A percentile compares a stretch with the other conserved stretches of the same genome.
Evolutionary conservation across 768 basidiomycete genomes (phyloP).

Genomic region (Mycena sanguinolenta): DNA sequence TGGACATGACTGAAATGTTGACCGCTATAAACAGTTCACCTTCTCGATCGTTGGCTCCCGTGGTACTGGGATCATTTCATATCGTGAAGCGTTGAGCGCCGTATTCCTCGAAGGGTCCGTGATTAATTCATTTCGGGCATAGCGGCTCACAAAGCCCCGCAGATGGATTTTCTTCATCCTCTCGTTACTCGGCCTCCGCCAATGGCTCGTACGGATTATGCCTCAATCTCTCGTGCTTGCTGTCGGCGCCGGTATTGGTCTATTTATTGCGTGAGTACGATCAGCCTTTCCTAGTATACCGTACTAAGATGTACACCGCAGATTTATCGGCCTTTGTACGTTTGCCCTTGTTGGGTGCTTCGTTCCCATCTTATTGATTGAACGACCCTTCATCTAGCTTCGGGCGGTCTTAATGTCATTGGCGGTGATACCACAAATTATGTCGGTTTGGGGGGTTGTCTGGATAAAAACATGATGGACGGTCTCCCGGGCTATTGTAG

Average conservation of each 20-base stretch:
- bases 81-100: constrained; percentile 84
- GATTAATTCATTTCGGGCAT: neutral
- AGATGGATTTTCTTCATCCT: constrained; percentile 88
- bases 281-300: constrained; percentile 5
- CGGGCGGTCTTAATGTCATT: constrained; percentile 79
- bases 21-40: constrained; percentile 67
- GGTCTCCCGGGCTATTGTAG: constrained; percentile 73
- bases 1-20: neutral
- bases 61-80: constrained; percentile 79
- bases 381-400: constrained; percentile 58
- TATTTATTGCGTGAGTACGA: constrained; percentile 82
- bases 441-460: constrained; percentile 84
- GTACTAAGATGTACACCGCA: constrained; percentile 29
- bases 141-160: constrained; percentile 14
- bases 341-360: neutral
- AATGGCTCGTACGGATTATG: constrained; percentile 92
- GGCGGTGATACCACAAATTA: constrained; percentile 80
- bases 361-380: constrained; percentile 13
- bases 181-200: constrained; percentile 86
- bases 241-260: constrained; percentile 88
- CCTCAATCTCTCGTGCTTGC: constrained; percentile 89
- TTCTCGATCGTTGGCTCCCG: constrained; percentile 92
- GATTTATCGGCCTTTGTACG: constrained; percentile 83
- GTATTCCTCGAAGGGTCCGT: constrained; percentile 89
- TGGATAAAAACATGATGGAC: constrained; percentile 59